phyloP scores from a whole-genome alignment of 768 basidiomycete genomes.

The Termitomyces sp. region DNA sequence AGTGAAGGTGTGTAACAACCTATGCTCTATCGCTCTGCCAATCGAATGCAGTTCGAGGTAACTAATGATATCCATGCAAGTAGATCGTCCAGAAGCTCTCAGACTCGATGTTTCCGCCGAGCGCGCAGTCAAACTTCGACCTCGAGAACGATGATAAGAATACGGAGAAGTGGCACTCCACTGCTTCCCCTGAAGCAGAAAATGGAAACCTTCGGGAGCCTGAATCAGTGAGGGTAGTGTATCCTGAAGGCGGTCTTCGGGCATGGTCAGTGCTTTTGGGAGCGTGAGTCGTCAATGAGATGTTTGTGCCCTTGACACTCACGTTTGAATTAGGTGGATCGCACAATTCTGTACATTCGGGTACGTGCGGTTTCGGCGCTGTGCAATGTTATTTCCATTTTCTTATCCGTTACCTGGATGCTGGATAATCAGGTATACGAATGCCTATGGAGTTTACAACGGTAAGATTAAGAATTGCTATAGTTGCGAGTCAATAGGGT shows the following conservation, averaged over 20 bases:
- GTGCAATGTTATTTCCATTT: not conserved
- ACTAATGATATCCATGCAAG: not conserved
- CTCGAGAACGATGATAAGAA: not conserved
- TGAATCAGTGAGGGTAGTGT: not conserved
- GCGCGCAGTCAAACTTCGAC: not conserved
- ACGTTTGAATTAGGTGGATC: slow-evolving; percentile 13
- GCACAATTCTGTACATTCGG: slow-evolving; percentile 22
- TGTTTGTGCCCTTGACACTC: not conserved
- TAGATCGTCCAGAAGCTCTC: not conserved
- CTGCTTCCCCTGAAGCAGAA: not conserved
- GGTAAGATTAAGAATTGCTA: slow-evolving; percentile 5
- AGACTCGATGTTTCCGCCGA: not conserved
- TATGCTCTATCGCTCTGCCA: not conserved
- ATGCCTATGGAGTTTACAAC: slow-evolving; percentile 20
- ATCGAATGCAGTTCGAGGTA: not conserved
- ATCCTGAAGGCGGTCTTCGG: slow-evolving; percentile 19
- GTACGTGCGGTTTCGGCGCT: slow-evolving; percentile 2
- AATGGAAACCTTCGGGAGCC: not conserved
- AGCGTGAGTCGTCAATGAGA: slow-evolving; percentile 14
- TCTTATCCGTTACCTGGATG: not conserved
- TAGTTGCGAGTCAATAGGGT: not conserved
- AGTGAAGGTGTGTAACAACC: not conserved
- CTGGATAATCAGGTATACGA: slow-evolving; percentile 15
- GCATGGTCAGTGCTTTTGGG: slow-evolving; percentile 22
- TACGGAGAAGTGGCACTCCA: not conserved